Evolutionary conservation across 768 basidiomycete species (phyloP), one percentile per base, ranked within the genome.

Genomic region (Rhodotorula diobovata): DNA sequence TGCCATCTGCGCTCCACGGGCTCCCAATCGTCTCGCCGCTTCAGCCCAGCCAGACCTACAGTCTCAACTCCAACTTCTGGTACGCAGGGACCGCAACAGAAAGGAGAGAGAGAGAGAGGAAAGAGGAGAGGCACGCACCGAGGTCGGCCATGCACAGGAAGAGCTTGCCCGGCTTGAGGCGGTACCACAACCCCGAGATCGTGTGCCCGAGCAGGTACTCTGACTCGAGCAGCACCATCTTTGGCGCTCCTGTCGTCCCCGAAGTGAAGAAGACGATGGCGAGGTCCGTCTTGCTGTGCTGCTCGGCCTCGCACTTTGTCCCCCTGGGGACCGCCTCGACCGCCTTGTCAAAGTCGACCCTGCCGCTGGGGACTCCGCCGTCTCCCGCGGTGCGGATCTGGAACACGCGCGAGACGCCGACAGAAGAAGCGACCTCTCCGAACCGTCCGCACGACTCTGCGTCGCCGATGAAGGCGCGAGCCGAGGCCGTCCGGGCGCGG

Each of bases 391-490:
- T 48, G 0, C 63, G 60, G 14, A 69, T 66, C 41, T 75, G 71
- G n/a, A 63, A 64, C 48, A 75, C 55, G 18, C 37, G 55, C 37
- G 48, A 37, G 51, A 75, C 37, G 3, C 35, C 54, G 48, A 72
- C 71, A 1, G n/a, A 14, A 2, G 25, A 2, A 18, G 68, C n/a
- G 63, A 75, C 59, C 28, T 63, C 56, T 5, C 67, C 74, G 55
- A 72, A 72, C 1, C 65, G 64, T 0, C 30, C 20, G 55, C 65
- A 70, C 1, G 70, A 61, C 9, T 54, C 37, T 35, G 28, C 57
- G 41, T 67, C 66, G 32, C 74, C 74, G 66, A 75, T 39, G 60
- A 75, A 75, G 1, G 74, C 74, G 2, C 9, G 21, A 0, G 74
- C 74, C 1, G 57, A 28, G 11, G 51, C 56, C 4, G 59, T 54